These are phyloP conservation scores for Pseudopediastrum boryanum DNA, from an alignment of 139 green algal species.

Conservation along the genomic window DNA sequence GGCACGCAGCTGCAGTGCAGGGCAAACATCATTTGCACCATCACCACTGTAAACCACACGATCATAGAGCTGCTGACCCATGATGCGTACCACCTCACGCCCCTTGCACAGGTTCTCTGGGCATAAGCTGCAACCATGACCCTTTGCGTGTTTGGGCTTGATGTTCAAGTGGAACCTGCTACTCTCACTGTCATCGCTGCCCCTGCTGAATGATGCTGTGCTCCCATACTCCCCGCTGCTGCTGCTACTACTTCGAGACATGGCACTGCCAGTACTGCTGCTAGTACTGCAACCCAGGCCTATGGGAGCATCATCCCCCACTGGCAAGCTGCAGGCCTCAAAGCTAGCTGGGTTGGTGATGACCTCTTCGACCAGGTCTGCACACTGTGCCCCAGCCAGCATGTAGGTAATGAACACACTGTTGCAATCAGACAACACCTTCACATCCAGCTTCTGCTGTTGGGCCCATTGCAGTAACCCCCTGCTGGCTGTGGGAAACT, in stretches of 20 bases:
- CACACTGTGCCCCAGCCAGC: conserved; percentile 63
- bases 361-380: conserved; percentile 57
- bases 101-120: conserved; percentile 87
- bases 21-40: conserved; percentile 84
- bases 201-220: conserved; percentile 19
- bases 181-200: conserved; percentile 3
- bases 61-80: conserved; percentile 17
- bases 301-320: conserved; percentile 3
- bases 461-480: conserved; percentile 29
- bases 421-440: conserved; percentile 60
- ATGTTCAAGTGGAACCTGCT: not conserved
- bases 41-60: conserved; percentile 79
- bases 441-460: conserved; percentile 45
- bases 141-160: not conserved
- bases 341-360: conserved; percentile 74
- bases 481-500: conserved; percentile 58
- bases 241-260: not conserved
- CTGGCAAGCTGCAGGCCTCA: conserved; percentile 41
- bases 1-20: conserved; percentile 63
- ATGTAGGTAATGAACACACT: conserved; percentile 78
- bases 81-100: conserved; percentile 53
- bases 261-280: not conserved
- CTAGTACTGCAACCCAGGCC: not conserved
- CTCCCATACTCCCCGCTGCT: not conserved
- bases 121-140: conserved; percentile 75